These are phyloP conservation scores for Casuarina equisetifolia DNA, from an alignment of 306 rosid species.

Conservation along the genomic window DNA sequence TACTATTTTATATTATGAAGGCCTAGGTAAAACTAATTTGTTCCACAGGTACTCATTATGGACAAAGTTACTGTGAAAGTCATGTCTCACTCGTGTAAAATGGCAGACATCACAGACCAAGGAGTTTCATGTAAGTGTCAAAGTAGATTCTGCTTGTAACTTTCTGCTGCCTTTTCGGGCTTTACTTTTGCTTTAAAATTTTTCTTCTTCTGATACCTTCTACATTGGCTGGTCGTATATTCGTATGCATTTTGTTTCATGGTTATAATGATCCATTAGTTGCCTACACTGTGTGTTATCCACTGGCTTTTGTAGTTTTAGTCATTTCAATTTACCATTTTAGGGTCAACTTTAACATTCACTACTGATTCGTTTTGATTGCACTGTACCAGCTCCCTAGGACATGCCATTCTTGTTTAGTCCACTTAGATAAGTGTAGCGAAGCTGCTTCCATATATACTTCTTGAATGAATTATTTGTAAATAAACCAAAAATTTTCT, in stretches of 20 bases:
- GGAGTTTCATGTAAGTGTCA: slow-evolving; percentile 79
- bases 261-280: slow-evolving; percentile 12
- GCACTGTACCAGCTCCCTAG: slow-evolving; percentile 12
- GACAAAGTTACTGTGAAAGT: slow-evolving; percentile 94
- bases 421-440: slow-evolving; percentile 1
- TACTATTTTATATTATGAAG: neutral
- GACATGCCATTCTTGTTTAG: slow-evolving; percentile 12
- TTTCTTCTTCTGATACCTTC: neutral
- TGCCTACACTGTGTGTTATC: slow-evolving; percentile 12
- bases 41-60: slow-evolving; percentile 82
- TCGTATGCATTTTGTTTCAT: slow-evolving; percentile 4
- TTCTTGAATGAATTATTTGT: slow-evolving; percentile 1
- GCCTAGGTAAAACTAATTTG: neutral
- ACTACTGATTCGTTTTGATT: neutral
- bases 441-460: neutral
- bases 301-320: slow-evolving; percentile 2
- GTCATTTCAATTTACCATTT: neutral
- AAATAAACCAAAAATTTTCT: slow-evolving; percentile 21
- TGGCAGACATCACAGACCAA: slow-evolving; percentile 98
- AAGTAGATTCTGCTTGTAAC: neutral
- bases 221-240: neutral
- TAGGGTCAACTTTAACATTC: neutral
- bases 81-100: slow-evolving; percentile 92
- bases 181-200: slow-evolving; percentile 12
- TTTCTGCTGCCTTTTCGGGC: slow-evolving; percentile 10